Conservation (phyloP, 169 alveolate genomes). For the Plasmodium fragile region DNA sequence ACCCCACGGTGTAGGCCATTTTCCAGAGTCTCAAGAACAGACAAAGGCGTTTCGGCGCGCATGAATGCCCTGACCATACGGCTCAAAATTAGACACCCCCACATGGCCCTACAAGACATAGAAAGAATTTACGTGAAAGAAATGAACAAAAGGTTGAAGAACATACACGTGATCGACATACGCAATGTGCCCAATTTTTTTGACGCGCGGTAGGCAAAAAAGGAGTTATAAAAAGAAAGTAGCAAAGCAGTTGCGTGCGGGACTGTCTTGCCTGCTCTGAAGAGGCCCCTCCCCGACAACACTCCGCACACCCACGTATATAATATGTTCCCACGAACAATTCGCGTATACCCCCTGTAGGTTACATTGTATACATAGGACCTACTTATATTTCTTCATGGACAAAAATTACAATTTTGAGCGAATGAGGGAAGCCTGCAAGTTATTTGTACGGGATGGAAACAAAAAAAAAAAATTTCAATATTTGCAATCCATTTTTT, state of each 20-base stretch:
- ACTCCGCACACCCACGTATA: not conserved
- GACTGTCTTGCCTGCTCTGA: not conserved
- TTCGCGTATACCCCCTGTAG: not conserved
- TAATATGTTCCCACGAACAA: not conserved
- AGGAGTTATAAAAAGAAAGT: not conserved
- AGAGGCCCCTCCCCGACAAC: not conserved
- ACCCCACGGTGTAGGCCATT: constrained; percentile 16
- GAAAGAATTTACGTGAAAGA: constrained; percentile 49
- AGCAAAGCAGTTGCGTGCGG: not conserved
- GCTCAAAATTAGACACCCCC: constrained; percentile 25
- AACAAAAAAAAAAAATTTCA: not conserved
- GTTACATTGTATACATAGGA: constrained; percentile 55
- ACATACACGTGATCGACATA: constrained; percentile 52
- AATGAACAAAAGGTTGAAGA: constrained; percentile 31
- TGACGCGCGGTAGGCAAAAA: constrained; percentile 61
- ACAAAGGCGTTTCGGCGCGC: constrained; percentile 76
- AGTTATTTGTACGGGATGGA: constrained; percentile 20
- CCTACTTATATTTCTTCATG: constrained; percentile 64
- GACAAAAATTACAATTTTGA: constrained; percentile 46
- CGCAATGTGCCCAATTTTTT: constrained; percentile 62
- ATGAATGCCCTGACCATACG: constrained; percentile 58
- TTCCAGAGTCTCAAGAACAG: constrained; percentile 74
- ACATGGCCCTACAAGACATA: constrained; percentile 19
- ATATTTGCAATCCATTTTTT: not conserved
- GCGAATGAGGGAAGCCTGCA: constrained; percentile 39